Conservation (phyloP, 495 filamentous ascomycete genomes). For the Xylaria acuta region DNA sequence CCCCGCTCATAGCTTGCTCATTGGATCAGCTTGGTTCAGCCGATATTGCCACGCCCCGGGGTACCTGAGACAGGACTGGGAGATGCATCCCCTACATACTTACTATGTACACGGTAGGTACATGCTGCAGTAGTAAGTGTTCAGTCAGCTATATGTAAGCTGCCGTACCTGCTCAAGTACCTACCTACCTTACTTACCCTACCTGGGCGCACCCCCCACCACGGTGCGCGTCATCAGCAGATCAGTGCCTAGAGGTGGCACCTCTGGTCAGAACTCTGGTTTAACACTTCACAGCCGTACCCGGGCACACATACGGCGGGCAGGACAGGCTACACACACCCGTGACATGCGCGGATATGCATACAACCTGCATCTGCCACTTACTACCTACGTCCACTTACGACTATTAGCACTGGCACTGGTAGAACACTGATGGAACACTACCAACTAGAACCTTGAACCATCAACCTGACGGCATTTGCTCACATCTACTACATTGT, state of each 20-base stretch:
- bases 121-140: neutral
- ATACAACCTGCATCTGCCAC: neutral
- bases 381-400: neutral
- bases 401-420: neutral
- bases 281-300: no score
- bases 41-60: neutral
- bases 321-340: no score
- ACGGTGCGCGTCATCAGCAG: conserved; percentile 42
- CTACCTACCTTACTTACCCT: no score
- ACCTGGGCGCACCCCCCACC: conserved; percentile 16
- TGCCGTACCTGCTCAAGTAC: no score
- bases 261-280: neutral
- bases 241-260: conserved; percentile 37
- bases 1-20: no score
- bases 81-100: no score
- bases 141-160: conserved; percentile 1
- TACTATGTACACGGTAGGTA: no score
- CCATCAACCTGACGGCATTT: neutral
- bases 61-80: no score
- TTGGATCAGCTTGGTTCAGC: neutral
- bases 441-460: no score
- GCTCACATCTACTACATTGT: neutral
- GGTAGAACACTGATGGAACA: neutral
- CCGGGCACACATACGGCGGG: no score
- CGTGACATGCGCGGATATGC: no score